Evolutionary conservation across 73 alveolate genomes (phyloP), one percentile per base, ranked within the genome.

Genomic region (Loxodes magnus): DNA sequence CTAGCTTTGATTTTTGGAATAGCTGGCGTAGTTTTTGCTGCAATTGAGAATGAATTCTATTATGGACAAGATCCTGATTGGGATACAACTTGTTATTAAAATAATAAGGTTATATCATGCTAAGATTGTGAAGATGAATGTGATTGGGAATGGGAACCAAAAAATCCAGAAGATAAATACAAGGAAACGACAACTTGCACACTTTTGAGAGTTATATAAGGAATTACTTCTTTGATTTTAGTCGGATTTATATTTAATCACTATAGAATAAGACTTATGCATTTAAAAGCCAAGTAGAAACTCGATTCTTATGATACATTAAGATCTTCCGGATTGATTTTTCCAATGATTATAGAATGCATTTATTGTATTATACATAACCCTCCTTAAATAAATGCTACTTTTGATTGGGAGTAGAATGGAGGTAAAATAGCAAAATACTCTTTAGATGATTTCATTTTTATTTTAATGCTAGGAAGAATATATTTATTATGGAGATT

Each of bases 401-500:
- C 16, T 7, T n/a, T 46, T 5, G 59, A 46, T 12, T 46, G 22
- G 14, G n/a, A 24, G n/a, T 41, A 46, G 2, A 2, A 25, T 25
- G n/a, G 10, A 1, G 59, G 59, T 7, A n/a, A 5, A 5, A 14
- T 46, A 12, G n/a, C 0, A n/a, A n/a, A n/a, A 25, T 25, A 19
- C 2, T 10, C 52, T 41, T 27, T 79, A 38, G 92, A 78, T 56
- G 56, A 71, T 22, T 77, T 84, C 59, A 54, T 57, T 35, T 56
- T 79, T 7, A 72, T 70, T 29, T 63, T 65, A 36, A 79, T 76
- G 35, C 46, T 71, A 12, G 27, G 59, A 16, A 34, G 96, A 42
- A 57, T 76, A n/a, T 73, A 76, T 62, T 61, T 84, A 24, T 30
- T 78, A 17, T 84, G 79, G 64, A 56, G 87, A 56, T 62, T 43